A percentile compares a stretch with the other conserved stretches of the same genome.
phyloP scores from a whole-genome alignment of 2,329 filamentous ascomycete species.

The Fusarium sp. region DNA sequence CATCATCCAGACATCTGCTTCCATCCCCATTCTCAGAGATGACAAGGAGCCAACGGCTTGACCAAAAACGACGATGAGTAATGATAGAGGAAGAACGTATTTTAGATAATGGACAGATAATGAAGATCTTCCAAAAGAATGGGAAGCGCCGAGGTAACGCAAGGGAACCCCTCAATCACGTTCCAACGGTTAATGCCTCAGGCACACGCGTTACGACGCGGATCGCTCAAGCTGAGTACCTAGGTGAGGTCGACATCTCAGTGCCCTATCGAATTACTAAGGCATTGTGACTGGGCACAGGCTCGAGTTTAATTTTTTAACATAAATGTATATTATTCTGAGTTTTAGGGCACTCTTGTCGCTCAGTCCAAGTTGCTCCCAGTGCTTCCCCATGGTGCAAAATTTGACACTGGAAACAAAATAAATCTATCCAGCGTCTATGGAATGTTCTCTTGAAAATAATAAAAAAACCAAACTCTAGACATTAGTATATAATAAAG shows the following conservation, averaged over 20 bases:
- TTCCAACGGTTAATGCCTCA: not conserved
- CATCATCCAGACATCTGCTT: not conserved
- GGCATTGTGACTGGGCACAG: accelerated
- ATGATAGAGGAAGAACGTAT: too few relatives aligned
- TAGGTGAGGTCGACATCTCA: not conserved
- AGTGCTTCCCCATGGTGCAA: too few relatives aligned
- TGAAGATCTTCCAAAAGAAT: not conserved
- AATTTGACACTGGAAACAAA: too few relatives aligned
- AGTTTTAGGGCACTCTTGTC: not conserved
- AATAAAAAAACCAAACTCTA: too few relatives aligned
- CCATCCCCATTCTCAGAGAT: too few relatives aligned
- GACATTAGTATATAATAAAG: not conserved
- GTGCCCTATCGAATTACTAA: not conserved
- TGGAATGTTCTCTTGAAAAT: too few relatives aligned
- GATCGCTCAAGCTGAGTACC: not conserved
- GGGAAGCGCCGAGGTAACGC: not conserved
- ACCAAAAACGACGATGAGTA: too few relatives aligned
- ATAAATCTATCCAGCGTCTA: too few relatives aligned
- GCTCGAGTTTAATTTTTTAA: not conserved
- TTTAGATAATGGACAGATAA: too few relatives aligned
- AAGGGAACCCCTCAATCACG: not conserved
- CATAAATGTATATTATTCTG: not conserved
- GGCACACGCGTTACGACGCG: not conserved
- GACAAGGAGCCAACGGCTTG: too few relatives aligned
- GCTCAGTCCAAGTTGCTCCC: not conserved